Conservation (phyloP, 805 yeast genomes). For the Lipomyces orientalis region DNA sequence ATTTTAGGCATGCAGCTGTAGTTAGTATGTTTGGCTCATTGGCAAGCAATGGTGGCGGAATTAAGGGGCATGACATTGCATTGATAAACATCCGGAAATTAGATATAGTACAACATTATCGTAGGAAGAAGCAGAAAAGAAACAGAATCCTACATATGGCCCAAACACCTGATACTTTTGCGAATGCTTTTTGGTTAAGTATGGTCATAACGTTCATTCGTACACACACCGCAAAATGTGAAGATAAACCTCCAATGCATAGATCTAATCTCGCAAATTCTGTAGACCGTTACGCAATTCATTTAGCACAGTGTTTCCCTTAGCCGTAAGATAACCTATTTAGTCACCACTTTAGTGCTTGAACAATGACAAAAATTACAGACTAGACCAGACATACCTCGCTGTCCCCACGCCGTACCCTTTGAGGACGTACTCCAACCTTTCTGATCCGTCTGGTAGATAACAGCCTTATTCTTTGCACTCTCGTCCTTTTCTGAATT, state of each 20-base stretch:
- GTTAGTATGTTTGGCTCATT: not conserved
- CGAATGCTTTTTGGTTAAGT: not conserved
- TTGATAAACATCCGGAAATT: not conserved
- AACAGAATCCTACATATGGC: not conserved
- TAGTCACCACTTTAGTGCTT: not conserved
- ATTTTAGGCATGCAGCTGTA: not conserved
- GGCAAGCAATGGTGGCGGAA: not conserved
- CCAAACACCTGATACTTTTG: not conserved
- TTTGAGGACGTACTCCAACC: constrained; percentile 32
- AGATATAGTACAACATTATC: not conserved
- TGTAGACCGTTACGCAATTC: constrained; percentile 34
- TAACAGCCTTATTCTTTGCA: constrained; percentile 5
- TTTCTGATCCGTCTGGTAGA: constrained; percentile 25
- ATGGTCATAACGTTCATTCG: not conserved
- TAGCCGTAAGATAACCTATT: constrained; percentile 33
- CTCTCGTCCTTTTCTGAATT: constrained; percentile 9
- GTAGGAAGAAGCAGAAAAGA: not conserved
- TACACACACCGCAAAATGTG: not conserved
- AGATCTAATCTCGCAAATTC: constrained; percentile 10
- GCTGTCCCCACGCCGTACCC: constrained; percentile 28
- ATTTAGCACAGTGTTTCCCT: constrained; percentile 24
- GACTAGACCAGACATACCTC: constrained; percentile 14
- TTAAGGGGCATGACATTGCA: not conserved
- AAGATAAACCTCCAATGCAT: not conserved
- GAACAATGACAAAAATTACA: not conserved